Conservation (phyloP, 1,284 basidiomycete species). For the Sutorius eximius region DNA sequence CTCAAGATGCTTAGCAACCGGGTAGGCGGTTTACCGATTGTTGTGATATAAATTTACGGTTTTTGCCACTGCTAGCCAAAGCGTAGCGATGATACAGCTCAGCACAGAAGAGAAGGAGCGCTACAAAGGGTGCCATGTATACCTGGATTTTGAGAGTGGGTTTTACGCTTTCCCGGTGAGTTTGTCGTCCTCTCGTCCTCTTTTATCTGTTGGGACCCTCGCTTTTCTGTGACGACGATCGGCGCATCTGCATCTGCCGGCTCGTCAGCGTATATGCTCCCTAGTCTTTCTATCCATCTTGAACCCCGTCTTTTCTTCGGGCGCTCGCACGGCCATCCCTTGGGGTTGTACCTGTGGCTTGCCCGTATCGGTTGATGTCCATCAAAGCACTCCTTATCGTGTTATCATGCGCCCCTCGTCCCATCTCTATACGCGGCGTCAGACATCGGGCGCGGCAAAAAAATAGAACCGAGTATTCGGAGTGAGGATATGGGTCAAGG, state of each 20-base stretch:
- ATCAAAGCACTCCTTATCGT: neutral
- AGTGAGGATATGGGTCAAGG: neutral
- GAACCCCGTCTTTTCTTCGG: neutral
- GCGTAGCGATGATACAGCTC: conserved; percentile 74
- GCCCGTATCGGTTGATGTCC: neutral
- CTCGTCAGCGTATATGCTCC: no score
- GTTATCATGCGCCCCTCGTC: neutral
- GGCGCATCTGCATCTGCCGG: neutral
- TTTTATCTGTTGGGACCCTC: neutral
- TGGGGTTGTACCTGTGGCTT: neutral
- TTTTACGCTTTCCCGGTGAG: conserved; percentile 80
- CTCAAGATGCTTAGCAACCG: conserved; percentile 63
- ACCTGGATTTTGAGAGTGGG: conserved; percentile 66
- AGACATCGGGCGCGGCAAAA: neutral
- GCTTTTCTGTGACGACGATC: neutral
- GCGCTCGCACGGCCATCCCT: neutral
- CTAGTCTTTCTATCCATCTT: neutral
- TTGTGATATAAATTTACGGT: neutral
- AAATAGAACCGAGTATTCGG: neutral
- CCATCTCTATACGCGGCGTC: neutral
- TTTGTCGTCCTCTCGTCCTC: neutral
- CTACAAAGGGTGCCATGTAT: conserved; percentile 69
- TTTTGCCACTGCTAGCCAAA: conserved; percentile 54
- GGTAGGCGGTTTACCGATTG: conserved; percentile 43
- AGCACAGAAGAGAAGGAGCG: conserved; percentile 61